Base-by-base conservation (phyloP, 352 stramenopile species). In the Phytophthora melonis region DNA sequence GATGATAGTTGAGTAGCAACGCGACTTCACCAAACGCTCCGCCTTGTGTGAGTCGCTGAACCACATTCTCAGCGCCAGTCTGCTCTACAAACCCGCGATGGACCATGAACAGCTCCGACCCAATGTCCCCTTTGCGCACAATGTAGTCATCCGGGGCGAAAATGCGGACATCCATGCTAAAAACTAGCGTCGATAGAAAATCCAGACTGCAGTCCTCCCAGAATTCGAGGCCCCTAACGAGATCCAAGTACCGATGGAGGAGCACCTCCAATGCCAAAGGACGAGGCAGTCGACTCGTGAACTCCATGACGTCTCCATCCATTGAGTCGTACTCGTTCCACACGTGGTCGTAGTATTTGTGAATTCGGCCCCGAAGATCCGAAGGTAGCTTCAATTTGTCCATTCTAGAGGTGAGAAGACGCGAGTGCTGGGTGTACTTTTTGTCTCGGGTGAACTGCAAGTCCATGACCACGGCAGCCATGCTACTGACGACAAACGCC, bases 41-140 rank as follows among this genome's bases (percentile, higher is more conserved):
- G 16, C 41, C 41, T 3, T 16, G 41, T 10, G 41, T 21, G 5
- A 50, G 41, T 50, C 14, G 41, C 41, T 19, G 41, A 50, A n/a
- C 41, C 41, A 50, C 13, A 50, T 50, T 50, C n/a, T 50, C 41
- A 50, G 36, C 41, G 41, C 41, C 41, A 50, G 41, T 50, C 41
- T 50, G 16, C 41, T 50, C 41, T 11, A 50, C 41, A 50, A 50
- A 8, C 6, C 41, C 41, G 41, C 41, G 41, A 21, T 50, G 18
- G 18, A 50, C 11, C 41, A 50, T 50, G 14, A 11, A 50, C 18
- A 50, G n/a, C 18, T 50, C 41, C 14, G 41, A 50, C 14, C 41
- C 41, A 9, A 50, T 19, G 41, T 50, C 41, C 18, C 14, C 14
- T 19, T 50, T 8, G 6, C 41, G 41, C 41, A 50, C 41, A 21